Percentiles rank a stretch among this genome's conserved stretches.
Conservation (phyloP, 768 basidiomycete genomes). For the Kwoniella pini region DNA sequence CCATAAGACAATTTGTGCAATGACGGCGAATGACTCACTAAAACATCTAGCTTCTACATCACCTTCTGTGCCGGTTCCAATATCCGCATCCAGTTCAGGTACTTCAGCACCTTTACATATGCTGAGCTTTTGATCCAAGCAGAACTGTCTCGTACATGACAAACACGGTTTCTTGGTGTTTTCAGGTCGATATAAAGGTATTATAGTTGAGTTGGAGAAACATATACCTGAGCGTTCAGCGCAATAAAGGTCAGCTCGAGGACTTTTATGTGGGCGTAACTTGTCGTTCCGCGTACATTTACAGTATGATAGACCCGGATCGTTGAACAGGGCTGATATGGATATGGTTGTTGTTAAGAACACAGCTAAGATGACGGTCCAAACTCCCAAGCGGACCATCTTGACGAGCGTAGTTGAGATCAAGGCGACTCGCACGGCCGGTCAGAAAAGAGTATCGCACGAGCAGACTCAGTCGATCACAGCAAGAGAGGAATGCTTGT, state of each 20-base stretch:
- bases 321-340: constrained; percentile 38
- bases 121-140: constrained; percentile 81
- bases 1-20: too few relatives aligned
- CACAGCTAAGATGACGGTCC: neutral
- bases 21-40: constrained; percentile 69
- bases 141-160: constrained; percentile 94
- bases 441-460: too few relatives aligned
- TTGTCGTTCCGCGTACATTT: constrained; percentile 42
- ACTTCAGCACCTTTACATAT: constrained; percentile 64
- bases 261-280: constrained; percentile 12
- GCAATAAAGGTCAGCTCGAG: too few relatives aligned
- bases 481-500: too few relatives aligned
- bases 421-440: too few relatives aligned
- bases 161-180: constrained; percentile 86
- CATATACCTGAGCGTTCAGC: constrained; percentile 79
- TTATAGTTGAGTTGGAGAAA: constrained; percentile 83
- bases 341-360: neutral
- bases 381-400: neutral
- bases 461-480: too few relatives aligned
- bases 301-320: constrained; percentile 51
- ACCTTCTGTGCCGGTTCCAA: constrained; percentile 90
- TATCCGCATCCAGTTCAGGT: constrained; percentile 87
- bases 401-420: too few relatives aligned
- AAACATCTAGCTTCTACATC: constrained; percentile 95
- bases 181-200: constrained; percentile 75